Evolutionary conservation across 257 asterid genomes (phyloP).

Genomic region (Plantago ovata): DNA sequence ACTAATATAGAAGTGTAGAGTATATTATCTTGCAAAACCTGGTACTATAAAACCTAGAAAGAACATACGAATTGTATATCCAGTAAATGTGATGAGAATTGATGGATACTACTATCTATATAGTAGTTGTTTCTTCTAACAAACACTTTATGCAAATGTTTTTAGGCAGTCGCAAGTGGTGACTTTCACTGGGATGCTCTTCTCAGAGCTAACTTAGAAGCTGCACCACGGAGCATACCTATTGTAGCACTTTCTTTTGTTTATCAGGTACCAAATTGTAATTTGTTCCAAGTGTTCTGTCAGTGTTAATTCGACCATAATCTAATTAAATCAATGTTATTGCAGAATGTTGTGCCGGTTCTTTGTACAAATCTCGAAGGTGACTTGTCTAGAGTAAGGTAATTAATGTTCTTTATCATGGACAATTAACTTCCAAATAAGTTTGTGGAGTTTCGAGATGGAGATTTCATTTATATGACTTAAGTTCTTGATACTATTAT

Average conservation of each 20-base stretch:
- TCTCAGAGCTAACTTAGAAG: slow-evolving; percentile 71
- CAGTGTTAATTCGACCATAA: neutral
- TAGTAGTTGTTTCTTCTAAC: neutral
- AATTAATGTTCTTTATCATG: slow-evolving; percentile 26
- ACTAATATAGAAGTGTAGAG: neutral
- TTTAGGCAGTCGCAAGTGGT: slow-evolving; percentile 74
- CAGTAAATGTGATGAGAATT: neutral
- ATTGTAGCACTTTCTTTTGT: slow-evolving; percentile 93
- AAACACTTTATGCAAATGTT: slow-evolving; percentile 9
- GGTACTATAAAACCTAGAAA: neutral
- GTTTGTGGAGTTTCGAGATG: neutral
- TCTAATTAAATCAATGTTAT: slow-evolving; percentile 12
- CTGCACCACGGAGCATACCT: slow-evolving; percentile 86
- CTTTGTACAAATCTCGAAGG: slow-evolving; percentile 96
- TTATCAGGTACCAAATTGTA: slow-evolving; percentile 59
- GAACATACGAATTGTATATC: neutral
- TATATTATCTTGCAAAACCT: no score
- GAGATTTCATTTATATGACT: neutral
- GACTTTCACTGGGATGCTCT: slow-evolving; percentile 90
- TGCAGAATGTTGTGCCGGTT: slow-evolving; percentile 95
- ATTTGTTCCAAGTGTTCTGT: neutral
- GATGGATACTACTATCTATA: neutral
- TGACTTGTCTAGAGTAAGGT: slow-evolving; percentile 83
- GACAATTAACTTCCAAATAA: slow-evolving; percentile 7
- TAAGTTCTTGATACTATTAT: neutral